Base-by-base conservation (phyloP, 164 flowering plant genomes). In the Umbellularia californica region DNA sequence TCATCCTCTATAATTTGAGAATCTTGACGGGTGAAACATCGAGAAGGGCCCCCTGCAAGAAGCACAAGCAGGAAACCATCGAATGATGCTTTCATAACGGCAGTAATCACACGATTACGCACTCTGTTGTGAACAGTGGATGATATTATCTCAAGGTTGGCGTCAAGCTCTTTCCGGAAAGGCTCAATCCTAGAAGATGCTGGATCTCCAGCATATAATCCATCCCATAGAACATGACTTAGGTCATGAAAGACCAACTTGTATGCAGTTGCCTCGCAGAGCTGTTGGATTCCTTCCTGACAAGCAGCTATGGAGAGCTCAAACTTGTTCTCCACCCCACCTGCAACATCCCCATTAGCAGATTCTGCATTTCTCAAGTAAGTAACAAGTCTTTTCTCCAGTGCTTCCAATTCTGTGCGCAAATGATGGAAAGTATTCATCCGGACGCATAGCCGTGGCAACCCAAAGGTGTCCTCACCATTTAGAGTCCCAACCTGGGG, bases 31-130 rank as follows among this genome's bases (percentile, higher is more conserved):
- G 84, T 70, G 76, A 91, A 94, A 60, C 83, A 80, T 68, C 97
- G 94, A 35, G 88, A 81, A 2, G 95, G 94, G 14, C 97, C 95
- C 52, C 97, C 97, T 19, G 97, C 95, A 65, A 94, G 90, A 79
- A 94, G 83, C 71, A 94, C 94, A 78, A 91, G 50, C 71, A 90
- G 76, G 70, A 91, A 90, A 60, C 97, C 98, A 47, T 92, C 95
- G 72, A 91, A 92, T 35, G 97, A 89, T 72, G 97, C 98, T 77
- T 80, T 90, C 97, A 94, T 92, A 58, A 94, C 70, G 10, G 93
- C 91, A 17, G 90, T 87, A 22, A 92, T 86, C 20, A 84, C 83
- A 55, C 89, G 89, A 13, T 89, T 88, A 65, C 92, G 86, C 51
- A 87, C 88, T 70, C 87, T 85, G 71, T 85, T 89, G 77, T 90